Conservation (phyloP, 1,284 basidiomycete genomes). For the Cutaneotrichosporon cutaneum region DNA sequence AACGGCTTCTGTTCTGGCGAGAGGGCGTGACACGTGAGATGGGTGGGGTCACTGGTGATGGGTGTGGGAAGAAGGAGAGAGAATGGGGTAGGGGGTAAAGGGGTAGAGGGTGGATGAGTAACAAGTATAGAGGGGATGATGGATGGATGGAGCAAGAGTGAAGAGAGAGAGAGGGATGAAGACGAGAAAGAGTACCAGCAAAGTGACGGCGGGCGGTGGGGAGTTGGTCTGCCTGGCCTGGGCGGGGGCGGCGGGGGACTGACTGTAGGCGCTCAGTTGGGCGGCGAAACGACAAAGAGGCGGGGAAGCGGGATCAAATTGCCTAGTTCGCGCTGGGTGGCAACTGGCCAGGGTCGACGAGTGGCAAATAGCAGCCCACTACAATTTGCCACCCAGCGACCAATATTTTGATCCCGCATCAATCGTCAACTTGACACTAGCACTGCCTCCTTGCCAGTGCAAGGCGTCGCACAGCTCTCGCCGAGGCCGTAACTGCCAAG, state of each 20-base stretch:
- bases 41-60: background rate
- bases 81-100: background rate
- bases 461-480: background rate
- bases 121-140: background rate
- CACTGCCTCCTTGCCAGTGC: no score
- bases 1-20: background rate
- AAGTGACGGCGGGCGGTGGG: background rate
- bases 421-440: background rate
- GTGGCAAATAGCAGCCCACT: background rate
- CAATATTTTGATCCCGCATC: slow-evolving; percentile 4
- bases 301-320: slow-evolving; percentile 1
- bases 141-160: background rate
- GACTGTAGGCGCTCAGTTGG: background rate
- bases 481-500: no score
- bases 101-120: background rate
- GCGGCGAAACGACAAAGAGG: slow-evolving; percentile 5
- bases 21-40: background rate
- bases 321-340: slow-evolving; percentile 3
- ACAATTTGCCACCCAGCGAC: slow-evolving; percentile 3
- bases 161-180: background rate
- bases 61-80: background rate
- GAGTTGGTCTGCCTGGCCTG: background rate
- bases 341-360: no score
- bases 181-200: background rate
- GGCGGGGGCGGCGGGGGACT: no score